Evolutionary conservation across 495 filamentous ascomycete species (phyloP).

Genomic region (Massariosphaeria phaeospora): DNA sequence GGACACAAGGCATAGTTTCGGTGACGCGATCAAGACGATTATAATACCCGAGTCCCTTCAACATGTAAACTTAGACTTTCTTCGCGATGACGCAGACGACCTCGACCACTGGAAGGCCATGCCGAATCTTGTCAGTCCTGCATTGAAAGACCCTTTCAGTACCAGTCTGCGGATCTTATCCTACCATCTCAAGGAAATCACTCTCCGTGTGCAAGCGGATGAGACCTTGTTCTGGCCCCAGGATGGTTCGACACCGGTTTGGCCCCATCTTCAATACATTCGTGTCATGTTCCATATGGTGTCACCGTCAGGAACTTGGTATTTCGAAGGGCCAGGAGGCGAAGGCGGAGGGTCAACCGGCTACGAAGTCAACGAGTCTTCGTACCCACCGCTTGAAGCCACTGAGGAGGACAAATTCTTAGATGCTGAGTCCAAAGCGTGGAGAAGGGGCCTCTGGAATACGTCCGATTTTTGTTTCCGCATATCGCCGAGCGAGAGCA

Average conservation of each 20-base stretch:
- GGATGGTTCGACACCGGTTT: not conserved
- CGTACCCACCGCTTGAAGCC: conserved; percentile 5
- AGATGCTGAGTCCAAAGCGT: not conserved
- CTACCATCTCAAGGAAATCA: not conserved
- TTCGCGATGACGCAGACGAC: not conserved
- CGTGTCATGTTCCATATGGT: conserved; percentile 9
- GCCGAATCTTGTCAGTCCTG: conserved; percentile 6
- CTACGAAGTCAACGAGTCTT: not conserved
- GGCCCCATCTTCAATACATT: conserved; percentile 1
- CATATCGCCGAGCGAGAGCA: not conserved
- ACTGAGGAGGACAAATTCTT: conserved; percentile 1
- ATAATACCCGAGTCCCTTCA: conserved; percentile 4
- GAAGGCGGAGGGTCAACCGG: not conserved
- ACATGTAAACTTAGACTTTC: not conserved
- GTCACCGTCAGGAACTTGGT: conserved; percentile 8
- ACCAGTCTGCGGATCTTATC: not conserved
- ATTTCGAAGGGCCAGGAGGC: conserved; percentile 7
- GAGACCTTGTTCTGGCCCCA: conserved; percentile 5
- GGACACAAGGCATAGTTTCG: conserved; percentile 2
- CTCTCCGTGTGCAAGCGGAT: not conserved
- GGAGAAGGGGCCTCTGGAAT: not conserved
- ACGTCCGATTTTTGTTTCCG: not conserved
- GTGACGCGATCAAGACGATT: not conserved
- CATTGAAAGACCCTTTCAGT: conserved; percentile 4
- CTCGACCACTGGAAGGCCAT: not conserved